Percentiles rank a stretch among this genome's conserved stretches.
phyloP scores from a whole-genome alignment of 108 stramenopile species.

The Nitzschia sp. region DNA sequence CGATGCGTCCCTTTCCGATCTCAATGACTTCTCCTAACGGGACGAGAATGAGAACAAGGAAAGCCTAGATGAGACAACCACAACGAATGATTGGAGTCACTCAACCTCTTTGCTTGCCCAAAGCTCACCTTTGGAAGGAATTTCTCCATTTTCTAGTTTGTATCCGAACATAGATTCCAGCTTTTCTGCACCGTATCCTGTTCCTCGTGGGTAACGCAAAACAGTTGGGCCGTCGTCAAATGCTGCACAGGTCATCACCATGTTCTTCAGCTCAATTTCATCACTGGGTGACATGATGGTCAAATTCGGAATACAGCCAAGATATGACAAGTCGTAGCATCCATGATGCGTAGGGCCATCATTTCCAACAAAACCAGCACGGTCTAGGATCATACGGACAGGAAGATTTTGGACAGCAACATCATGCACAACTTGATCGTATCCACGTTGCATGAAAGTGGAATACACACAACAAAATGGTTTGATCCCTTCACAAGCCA shows the following conservation, averaged over 20 bases:
- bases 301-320: constrained; percentile 93
- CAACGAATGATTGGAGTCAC: no score
- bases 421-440: constrained; percentile 97
- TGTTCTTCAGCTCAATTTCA: constrained; percentile 93
- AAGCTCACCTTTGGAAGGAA: constrained; percentile 77
- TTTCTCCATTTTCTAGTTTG: constrained; percentile 75
- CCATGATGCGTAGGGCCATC: constrained; percentile 98
- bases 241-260: constrained; percentile 90
- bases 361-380: constrained; percentile 96
- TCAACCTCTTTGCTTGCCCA: not conserved
- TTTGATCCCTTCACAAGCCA: constrained; percentile 96
- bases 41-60: no score
- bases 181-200: constrained; percentile 91
- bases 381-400: constrained; percentile 93
- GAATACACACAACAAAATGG: constrained; percentile 97
- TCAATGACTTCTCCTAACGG: constrained; percentile 66
- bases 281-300: constrained; percentile 96
- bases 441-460: constrained; percentile 97
- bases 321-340: constrained; percentile 90
- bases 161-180: constrained; percentile 85
- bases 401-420: constrained; percentile 96
- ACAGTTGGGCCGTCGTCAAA: constrained; percentile 90
- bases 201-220: constrained; percentile 91
- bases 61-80: no score
- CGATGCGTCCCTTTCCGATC: constrained; percentile 95